Percentiles rank a stretch among this genome's conserved stretches.
phyloP scores from a whole-genome alignment of 1,284 basidiomycete species.

The Ustilago bromivora region DNA sequence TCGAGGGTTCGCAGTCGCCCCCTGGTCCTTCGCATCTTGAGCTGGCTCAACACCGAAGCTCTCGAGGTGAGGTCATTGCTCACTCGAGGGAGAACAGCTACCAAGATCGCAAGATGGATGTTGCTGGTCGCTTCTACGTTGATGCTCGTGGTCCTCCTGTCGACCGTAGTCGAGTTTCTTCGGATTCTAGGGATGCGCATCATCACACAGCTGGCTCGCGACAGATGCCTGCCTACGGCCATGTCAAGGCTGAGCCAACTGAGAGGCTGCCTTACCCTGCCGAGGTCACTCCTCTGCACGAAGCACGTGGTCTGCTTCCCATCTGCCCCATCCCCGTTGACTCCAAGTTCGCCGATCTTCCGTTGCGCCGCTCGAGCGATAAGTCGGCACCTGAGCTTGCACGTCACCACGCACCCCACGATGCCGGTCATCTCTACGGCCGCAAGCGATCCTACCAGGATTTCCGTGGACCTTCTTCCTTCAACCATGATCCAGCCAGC shows the following conservation, averaged over 20 bases:
- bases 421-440: conserved; percentile 20
- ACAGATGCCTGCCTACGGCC: conserved; percentile 19
- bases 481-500: conserved; percentile 15
- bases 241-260: conserved; percentile 14
- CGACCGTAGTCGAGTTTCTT: conserved; percentile 25
- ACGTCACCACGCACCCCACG: conserved; percentile 1
- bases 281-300: conserved; percentile 47
- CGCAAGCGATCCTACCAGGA: conserved; percentile 48
- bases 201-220: conserved; percentile 14
- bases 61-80: conserved; percentile 5
- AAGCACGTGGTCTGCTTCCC: conserved; percentile 45
- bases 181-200: conserved; percentile 14
- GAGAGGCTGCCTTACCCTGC: conserved; percentile 28
- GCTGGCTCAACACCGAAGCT: conserved; percentile 11
- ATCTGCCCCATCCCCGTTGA: conserved; percentile 47
- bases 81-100: conserved; percentile 15
- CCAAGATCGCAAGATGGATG: conserved; percentile 16
- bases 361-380: conserved; percentile 26
- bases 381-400: neutral
- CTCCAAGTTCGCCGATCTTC: conserved; percentile 30
- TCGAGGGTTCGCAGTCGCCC: conserved; percentile 43
- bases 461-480: conserved; percentile 13
- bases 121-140: conserved; percentile 8
- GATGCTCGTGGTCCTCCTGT: conserved; percentile 3
- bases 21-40: conserved; percentile 20